Conservation (phyloP, 1,139 yeast species). For the Suhomyces ambrosiae region DNA sequence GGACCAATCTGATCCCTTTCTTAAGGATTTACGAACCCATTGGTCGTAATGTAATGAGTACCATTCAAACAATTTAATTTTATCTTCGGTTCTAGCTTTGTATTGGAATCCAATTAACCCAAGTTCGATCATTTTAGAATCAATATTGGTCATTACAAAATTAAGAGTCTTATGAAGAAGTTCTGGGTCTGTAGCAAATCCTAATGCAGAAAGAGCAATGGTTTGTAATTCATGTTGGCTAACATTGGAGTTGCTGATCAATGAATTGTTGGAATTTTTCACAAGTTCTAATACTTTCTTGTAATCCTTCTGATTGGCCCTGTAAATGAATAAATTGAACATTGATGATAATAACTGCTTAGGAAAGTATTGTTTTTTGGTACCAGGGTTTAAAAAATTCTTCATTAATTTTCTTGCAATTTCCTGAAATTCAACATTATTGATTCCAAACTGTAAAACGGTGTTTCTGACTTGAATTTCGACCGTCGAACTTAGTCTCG, state of each 20-base stretch:
- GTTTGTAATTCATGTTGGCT: conserved; percentile 47
- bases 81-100: conserved; percentile 20
- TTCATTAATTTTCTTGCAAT: conserved; percentile 46
- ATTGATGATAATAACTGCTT: conserved; percentile 41
- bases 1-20: conserved; percentile 48
- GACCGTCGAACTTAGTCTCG: conserved; percentile 17
- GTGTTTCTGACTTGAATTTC: conserved; percentile 47
- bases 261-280: conserved; percentile 47
- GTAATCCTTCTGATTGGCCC: conserved; percentile 51
- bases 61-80: conserved; percentile 53
- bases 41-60: conserved; percentile 50
- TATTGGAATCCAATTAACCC: conserved; percentile 54
- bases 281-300: conserved; percentile 56
- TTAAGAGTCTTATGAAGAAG: conserved; percentile 55
- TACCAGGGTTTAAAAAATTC: conserved; percentile 49
- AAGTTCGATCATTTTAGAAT: conserved; percentile 53
- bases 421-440: conserved; percentile 30
- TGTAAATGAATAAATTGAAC: conserved; percentile 35
- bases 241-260: conserved; percentile 36
- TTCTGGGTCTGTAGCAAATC: conserved; percentile 48
- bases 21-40: conserved; percentile 49
- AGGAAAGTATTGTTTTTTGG: conserved; percentile 49
- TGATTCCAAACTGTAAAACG: conserved; percentile 39
- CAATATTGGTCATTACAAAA: conserved; percentile 57
- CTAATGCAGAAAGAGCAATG: conserved; percentile 55